Evolutionary conservation across 331 rosid species (phyloP), one percentile per base, ranked within the genome.

Genomic region (Acacia pycnantha): DNA sequence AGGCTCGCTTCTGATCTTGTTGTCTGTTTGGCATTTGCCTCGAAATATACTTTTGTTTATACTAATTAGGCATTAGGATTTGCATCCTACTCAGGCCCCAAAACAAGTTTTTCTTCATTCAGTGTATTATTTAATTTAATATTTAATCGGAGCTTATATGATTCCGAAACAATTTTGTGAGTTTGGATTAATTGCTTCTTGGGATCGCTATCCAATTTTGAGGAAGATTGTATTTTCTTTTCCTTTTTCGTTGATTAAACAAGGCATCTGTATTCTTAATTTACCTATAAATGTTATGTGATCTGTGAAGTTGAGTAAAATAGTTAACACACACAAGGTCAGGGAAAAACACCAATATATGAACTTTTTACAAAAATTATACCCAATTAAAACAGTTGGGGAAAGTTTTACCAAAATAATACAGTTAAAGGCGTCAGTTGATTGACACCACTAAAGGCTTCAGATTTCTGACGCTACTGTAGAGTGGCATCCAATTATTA

Each of bases 1-100:
- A 96, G 89, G 83, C 86, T 54, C 95, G 89, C 40, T 96, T 96
- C 76, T 96, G 89, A 93, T 62, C 11, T 33, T 46, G 4, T 47
- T 35, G 19, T 78, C 31, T 35, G 24, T 74, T 48, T 62, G 74
- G 64, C 33, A 29, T 62, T 78, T 81, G 41, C 66, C 53, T 44
- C 59, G 0, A 6, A 40, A 15, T 27, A 54, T 8, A 50, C 56
- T 50, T 50, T 9, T 43, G 46, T 43, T 43, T 43, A 43, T 43
- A 9, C 12, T 43, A 43, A 43, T 43, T 43, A 9, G 53, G 19
- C 53, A 48, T 4, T 15, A 48, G 19, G 53, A 13, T 48, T 48
- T 14, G 53, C 53, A 14, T 21, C 62, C 62, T 54, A n/a, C 12
- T 54, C 26, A 19, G 11, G 40, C 24, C 59, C 8, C 47, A 44